A percentile compares a stretch with the other conserved stretches of the same genome.
Conservation (phyloP, 495 filamentous ascomycete genomes). For the Hypoxylon cercidicola region DNA sequence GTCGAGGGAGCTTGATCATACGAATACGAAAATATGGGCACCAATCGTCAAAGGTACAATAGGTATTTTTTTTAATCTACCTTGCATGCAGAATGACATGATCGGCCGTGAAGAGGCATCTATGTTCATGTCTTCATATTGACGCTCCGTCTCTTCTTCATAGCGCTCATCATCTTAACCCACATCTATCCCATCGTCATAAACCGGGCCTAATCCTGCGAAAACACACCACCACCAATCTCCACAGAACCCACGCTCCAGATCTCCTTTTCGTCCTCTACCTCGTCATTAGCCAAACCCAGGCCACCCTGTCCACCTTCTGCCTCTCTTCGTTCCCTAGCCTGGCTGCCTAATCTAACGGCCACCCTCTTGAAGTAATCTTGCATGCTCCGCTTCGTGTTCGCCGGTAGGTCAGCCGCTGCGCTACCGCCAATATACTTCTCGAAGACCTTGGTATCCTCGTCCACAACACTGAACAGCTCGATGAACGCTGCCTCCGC, state of each 20-base stretch:
- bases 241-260: constrained; percentile 96
- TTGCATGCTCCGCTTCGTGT: constrained; percentile 86
- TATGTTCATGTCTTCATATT: constrained; percentile 14
- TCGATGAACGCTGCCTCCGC: constrained; percentile 94
- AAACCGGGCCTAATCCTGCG: constrained; percentile 33
- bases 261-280: constrained; percentile 93
- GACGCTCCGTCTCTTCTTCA: neutral
- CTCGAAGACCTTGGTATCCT: constrained; percentile 87
- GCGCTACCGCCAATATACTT: constrained; percentile 72
- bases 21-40: too few species aligned
- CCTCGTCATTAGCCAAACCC: constrained; percentile 88
- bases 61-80: constrained; percentile 15
- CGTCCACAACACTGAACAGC: constrained; percentile 91
- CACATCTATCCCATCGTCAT: constrained; percentile 7
- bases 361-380: constrained; percentile 98
- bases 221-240: constrained; percentile 73
- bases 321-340: constrained; percentile 86
- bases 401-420: constrained; percentile 65
- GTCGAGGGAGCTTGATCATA: too few species aligned
- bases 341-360: constrained; percentile 80
- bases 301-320: constrained; percentile 89
- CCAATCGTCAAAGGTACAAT: too few species aligned
- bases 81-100: constrained; percentile 4
- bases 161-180: neutral
- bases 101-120: constrained; percentile 8